phyloP scores from a whole-genome alignment of 73 alveolate species.

The Breviolum minutum region DNA sequence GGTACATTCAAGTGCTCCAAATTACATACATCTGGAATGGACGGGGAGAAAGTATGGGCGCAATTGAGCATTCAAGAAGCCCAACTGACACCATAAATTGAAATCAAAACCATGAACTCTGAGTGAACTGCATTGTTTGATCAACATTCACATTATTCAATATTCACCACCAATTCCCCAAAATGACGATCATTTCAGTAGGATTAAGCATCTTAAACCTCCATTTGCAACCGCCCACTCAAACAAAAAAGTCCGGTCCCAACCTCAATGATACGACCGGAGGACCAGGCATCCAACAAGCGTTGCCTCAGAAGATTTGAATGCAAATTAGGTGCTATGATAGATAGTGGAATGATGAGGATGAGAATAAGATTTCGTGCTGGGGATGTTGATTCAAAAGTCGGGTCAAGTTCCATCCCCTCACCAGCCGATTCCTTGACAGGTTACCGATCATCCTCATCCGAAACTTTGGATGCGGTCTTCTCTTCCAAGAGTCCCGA shows the following conservation, averaged over 20 bases:
- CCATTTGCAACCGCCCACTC: background rate
- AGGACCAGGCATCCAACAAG: constrained; percentile 61
- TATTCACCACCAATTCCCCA: too few relatives aligned
- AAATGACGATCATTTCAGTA: too few relatives aligned
- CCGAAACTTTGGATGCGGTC: constrained; percentile 13
- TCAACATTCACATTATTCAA: background rate
- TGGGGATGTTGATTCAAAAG: too few relatives aligned
- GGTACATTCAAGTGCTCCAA: too few relatives aligned
- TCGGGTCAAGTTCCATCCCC: background rate
- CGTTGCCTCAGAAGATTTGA: background rate
- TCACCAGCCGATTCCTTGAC: background rate
- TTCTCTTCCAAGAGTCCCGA: background rate
- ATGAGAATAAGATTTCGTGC: too few relatives aligned
- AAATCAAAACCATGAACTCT: too few relatives aligned
- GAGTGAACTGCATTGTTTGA: too few relatives aligned
- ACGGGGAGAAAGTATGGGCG: background rate
- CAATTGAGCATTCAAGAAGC: too few relatives aligned
- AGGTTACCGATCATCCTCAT: constrained; percentile 4
- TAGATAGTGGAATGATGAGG: background rate
- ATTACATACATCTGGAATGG: too few relatives aligned
- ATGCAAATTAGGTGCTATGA: background rate
- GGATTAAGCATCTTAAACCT: background rate
- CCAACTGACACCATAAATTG: too few relatives aligned
- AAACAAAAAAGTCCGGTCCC: too few relatives aligned
- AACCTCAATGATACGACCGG: constrained; percentile 71